phyloP scores from a whole-genome alignment of 495 filamentous ascomycete genomes.

The Podospora tetraspora region DNA sequence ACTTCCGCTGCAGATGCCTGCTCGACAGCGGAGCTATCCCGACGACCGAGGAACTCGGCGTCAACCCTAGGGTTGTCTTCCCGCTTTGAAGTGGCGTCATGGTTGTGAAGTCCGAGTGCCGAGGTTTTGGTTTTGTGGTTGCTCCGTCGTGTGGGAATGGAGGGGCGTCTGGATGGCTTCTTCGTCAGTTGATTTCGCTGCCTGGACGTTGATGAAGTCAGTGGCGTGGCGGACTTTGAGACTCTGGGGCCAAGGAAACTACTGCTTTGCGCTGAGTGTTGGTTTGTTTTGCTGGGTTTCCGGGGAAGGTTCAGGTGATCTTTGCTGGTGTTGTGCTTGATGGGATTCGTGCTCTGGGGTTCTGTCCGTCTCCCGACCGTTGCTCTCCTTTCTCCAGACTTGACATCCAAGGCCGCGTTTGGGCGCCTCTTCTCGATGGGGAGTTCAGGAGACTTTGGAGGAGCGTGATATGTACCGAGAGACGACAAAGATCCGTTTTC shows the following conservation, averaged over 20 bases:
- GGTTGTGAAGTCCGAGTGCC: background rate
- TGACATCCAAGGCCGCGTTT: background rate
- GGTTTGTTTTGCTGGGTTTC: background rate
- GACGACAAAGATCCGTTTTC: constrained; percentile 13
- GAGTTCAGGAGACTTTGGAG: constrained; percentile 21
- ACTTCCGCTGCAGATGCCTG: too few relatives aligned
- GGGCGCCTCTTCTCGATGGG: constrained; percentile 8
- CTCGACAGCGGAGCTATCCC: too few relatives aligned
- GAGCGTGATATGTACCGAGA: constrained; percentile 15
- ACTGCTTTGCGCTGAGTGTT: background rate
- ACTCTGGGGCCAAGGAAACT: background rate
- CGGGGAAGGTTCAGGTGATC: background rate
- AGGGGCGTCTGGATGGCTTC: background rate
- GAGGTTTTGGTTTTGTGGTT: background rate
- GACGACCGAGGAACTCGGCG: background rate
- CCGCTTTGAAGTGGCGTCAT: background rate
- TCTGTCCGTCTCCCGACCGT: background rate
- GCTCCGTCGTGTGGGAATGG: background rate
- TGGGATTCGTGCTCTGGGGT: background rate
- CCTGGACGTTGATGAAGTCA: constrained; percentile 14
- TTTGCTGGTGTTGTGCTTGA: background rate
- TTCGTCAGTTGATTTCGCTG: constrained; percentile 9
- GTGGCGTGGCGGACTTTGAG: background rate
- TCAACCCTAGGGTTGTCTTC: background rate
- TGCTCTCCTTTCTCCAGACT: too few relatives aligned